A percentile compares a stretch with the other conserved stretches of the same genome.
Evolutionary conservation across 2,329 filamentous ascomycete genomes (phyloP).

Genomic region (Cadophora luteo-olivacea): DNA sequence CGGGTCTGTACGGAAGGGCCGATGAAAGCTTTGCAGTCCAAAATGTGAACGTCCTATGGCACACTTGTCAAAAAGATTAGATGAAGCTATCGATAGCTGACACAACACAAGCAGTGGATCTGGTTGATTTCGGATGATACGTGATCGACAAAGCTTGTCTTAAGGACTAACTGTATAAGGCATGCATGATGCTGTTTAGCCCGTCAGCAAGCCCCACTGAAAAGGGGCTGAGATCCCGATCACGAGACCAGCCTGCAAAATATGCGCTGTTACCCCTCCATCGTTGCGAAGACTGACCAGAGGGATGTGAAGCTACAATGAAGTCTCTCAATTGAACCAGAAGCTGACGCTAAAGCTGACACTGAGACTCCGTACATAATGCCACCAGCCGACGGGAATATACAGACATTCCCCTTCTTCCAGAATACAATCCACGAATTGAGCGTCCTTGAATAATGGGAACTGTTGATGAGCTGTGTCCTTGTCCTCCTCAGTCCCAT

Average conservation of each 20-base stretch:
- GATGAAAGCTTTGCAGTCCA: background rate
- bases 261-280: background rate
- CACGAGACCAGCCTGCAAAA: background rate
- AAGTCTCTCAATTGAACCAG: slow-evolving; percentile 75
- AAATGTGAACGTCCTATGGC: background rate
- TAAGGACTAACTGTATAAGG: slow-evolving; percentile 17
- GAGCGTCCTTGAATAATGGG: slow-evolving; percentile 32
- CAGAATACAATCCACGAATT: slow-evolving; percentile 74
- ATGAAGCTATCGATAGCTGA: background rate
- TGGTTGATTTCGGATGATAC: background rate
- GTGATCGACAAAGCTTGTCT: slow-evolving; percentile 8
- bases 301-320: background rate
- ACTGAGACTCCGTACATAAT: slow-evolving; percentile 87
- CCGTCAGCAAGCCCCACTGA: background rate
- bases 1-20: background rate
- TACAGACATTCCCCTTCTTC: slow-evolving; percentile 85
- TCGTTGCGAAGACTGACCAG: background rate
- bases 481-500: slow-evolving; percentile 44
- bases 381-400: slow-evolving; percentile 96
- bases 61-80: background rate
- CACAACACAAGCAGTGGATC: background rate
- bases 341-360: slow-evolving; percentile 95
- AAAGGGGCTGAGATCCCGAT: slow-evolving; percentile 6
- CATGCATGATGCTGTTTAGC: slow-evolving; percentile 14
- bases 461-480: slow-evolving; percentile 34